Conservation (phyloP, 257 asterid species). For the Eucommia ulmoides region DNA sequence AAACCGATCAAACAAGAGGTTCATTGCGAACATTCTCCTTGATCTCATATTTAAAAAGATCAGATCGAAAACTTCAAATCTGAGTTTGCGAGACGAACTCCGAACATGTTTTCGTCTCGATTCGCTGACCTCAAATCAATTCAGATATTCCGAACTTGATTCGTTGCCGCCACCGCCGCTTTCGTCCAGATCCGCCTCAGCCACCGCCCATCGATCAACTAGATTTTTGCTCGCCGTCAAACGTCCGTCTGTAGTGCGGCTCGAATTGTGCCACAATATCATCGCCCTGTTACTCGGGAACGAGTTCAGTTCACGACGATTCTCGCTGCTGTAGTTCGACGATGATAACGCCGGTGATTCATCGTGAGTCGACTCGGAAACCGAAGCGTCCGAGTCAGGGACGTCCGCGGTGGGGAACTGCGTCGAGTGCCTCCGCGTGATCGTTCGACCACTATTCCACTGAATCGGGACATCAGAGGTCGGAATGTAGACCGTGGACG, state of each 20-base stretch:
- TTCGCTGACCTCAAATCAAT: too few relatives aligned
- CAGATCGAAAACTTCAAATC: too few relatives aligned
- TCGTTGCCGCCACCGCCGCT: conserved; percentile 4
- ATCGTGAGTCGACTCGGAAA: conserved; percentile 9
- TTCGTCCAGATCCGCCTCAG: too few relatives aligned
- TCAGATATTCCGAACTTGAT: too few relatives aligned
- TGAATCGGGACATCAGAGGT: conserved; percentile 45
- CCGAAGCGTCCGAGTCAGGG: neutral
- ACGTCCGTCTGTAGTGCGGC: conserved; percentile 19
- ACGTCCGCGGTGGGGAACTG: conserved; percentile 11
- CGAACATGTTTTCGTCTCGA: too few relatives aligned
- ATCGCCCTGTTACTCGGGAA: too few relatives aligned
- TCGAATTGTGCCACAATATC: conserved; percentile 20
- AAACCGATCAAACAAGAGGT: too few relatives aligned
- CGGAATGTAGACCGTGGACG: neutral
- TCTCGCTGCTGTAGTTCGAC: neutral
- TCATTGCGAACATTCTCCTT: too few relatives aligned
- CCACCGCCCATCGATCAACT: conserved; percentile 10
- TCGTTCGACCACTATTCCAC: conserved; percentile 14
- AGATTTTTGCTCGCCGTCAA: too few relatives aligned
- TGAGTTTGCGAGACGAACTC: too few relatives aligned
- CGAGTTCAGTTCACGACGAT: conserved; percentile 4
- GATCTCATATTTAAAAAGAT: too few relatives aligned
- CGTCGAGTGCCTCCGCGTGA: conserved; percentile 28
- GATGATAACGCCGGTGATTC: conserved; percentile 1